These are phyloP conservation scores for Magnolia sinica DNA, from an alignment of 164 flowering plant genomes.

Conservation along the genomic window DNA sequence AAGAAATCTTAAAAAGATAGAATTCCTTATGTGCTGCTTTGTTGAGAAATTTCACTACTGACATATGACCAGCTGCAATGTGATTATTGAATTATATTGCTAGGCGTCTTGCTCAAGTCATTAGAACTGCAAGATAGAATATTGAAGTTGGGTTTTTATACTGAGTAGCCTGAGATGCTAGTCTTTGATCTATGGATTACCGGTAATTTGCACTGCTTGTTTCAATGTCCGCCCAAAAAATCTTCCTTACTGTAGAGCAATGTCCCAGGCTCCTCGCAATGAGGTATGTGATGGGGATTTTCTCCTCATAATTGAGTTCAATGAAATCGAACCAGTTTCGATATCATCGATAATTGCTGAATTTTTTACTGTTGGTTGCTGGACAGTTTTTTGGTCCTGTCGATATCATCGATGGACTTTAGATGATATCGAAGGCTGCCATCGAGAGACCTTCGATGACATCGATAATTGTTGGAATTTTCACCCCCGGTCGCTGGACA, in stretches of 20 bases:
- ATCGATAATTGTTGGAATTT: no score
- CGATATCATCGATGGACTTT: no score
- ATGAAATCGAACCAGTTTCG: no score
- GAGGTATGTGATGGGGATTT: no score
- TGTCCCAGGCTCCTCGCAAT: background rate
- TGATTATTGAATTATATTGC: conserved; percentile 29
- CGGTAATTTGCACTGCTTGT: background rate
- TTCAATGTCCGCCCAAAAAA: conserved; percentile 8
- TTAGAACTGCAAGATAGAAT: conserved; percentile 65
- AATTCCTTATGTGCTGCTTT: conserved; percentile 43
- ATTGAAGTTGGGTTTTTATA: conserved; percentile 54
- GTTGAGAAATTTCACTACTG: conserved; percentile 47
- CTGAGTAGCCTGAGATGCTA: conserved; percentile 65
- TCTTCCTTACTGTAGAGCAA: background rate
- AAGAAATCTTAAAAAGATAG: conserved; percentile 51
- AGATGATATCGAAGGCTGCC: no score
- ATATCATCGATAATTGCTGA: no score
- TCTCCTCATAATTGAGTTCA: no score
- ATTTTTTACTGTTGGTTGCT: no score
- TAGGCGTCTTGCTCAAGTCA: conserved; percentile 39
- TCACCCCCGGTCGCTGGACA: no score
- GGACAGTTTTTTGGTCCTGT: no score
- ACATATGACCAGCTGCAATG: conserved; percentile 58
- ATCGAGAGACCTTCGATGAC: no score
- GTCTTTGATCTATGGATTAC: conserved; percentile 54